phyloP scores from a whole-genome alignment of 495 filamentous ascomycete genomes.

The Talaromyces ruber region DNA sequence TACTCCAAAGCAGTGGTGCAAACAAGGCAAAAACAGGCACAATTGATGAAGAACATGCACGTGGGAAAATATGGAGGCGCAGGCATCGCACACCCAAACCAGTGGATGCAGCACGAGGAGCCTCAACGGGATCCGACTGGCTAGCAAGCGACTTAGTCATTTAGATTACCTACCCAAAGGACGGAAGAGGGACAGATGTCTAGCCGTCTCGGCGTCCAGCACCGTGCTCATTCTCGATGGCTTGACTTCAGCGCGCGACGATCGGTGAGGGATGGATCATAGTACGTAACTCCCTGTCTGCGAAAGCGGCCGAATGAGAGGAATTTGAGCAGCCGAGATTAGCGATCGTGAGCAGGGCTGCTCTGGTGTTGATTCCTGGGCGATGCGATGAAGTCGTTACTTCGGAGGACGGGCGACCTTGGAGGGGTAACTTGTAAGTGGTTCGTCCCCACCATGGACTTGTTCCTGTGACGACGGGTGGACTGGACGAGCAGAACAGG shows the following conservation, averaged over 20 bases:
- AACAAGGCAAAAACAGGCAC: not conserved
- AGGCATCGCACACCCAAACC: conserved; percentile 11
- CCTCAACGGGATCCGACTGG: conserved; percentile 27
- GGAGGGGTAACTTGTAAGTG: not conserved
- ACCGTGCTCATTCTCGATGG: conserved; percentile 20
- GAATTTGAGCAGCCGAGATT: not conserved
- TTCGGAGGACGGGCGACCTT: not conserved
- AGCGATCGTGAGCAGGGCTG: not conserved
- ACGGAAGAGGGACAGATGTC: conserved; percentile 38
- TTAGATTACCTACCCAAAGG: conserved; percentile 30
- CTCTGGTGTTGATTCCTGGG: not conserved
- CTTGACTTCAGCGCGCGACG: conserved; percentile 3
- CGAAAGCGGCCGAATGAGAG: not conserved
- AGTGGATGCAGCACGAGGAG: conserved; percentile 35
- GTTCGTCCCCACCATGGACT: not conserved
- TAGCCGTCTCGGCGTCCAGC: conserved; percentile 38
- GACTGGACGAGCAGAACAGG: not conserved
- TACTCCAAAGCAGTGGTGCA: not conserved
- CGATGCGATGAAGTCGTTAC: not conserved
- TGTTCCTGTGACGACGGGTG: not conserved
- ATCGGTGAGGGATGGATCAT: conserved; percentile 4
- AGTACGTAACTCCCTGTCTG: not conserved
- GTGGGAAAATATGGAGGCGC: conserved; percentile 2
- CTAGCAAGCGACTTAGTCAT: conserved; percentile 9
- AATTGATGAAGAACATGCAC: conserved; percentile 8